phyloP scores from a whole-genome alignment of 495 filamentous ascomycete species.

The Astrocystis sublimbata region DNA sequence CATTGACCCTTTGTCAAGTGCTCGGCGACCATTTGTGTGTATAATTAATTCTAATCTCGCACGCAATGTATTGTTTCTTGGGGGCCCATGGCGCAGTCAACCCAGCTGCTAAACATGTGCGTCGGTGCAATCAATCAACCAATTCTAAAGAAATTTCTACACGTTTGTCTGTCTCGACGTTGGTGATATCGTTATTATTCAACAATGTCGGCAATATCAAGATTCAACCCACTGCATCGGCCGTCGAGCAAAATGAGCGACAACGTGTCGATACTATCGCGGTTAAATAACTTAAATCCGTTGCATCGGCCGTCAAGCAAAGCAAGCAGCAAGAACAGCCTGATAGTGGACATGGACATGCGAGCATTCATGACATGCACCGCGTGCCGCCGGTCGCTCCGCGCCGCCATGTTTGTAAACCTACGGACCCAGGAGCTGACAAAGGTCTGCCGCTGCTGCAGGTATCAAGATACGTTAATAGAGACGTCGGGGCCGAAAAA shows the following conservation, averaged over 20 bases:
- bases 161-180: too few species aligned
- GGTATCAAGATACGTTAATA: background rate
- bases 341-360: background rate
- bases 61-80: too few species aligned
- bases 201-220: background rate
- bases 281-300: too few species aligned
- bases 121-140: background rate
- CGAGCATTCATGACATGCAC: conserved; percentile 1
- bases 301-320: background rate
- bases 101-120: too few species aligned
- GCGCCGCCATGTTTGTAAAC: conserved; percentile 8
- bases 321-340: background rate
- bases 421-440: background rate
- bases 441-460: background rate
- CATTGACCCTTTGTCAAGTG: background rate
- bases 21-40: background rate
- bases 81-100: background rate
- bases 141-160: background rate
- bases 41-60: background rate
- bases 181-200: background rate
- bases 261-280: too few species aligned
- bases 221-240: background rate
- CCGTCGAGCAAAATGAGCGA: background rate
- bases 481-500: background rate
- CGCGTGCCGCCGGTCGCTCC: background rate